Percentiles rank a stretch among this genome's conserved stretches.
Evolutionary conservation across 2,329 filamentous ascomycete species (phyloP).

Genomic region (Fragosphaeria purpurea): DNA sequence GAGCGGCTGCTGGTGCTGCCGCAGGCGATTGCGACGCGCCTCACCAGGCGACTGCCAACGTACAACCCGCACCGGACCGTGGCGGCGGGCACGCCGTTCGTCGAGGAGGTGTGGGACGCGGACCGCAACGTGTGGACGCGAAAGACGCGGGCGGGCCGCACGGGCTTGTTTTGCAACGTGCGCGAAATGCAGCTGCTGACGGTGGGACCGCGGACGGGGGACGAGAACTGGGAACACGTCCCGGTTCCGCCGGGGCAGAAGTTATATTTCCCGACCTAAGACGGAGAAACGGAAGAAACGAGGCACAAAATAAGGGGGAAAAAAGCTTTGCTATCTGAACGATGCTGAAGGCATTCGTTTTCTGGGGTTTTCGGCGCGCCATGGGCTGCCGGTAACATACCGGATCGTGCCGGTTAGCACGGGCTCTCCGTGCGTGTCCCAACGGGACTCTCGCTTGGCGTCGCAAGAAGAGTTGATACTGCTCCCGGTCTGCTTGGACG

Average conservation of each 20-base stretch:
- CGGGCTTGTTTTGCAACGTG: constrained; percentile 46
- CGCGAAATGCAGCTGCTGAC: constrained; percentile 35
- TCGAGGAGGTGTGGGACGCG: constrained; percentile 38
- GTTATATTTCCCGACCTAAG: constrained; percentile 19
- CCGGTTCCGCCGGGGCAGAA: constrained; percentile 24
- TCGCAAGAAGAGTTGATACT: too few species aligned
- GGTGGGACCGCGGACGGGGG: constrained; percentile 17
- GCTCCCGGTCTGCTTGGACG: too few species aligned
- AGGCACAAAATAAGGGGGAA: too few species aligned
- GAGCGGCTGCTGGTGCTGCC: constrained; percentile 40
- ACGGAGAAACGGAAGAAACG: not conserved
- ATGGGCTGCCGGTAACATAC: too few species aligned
- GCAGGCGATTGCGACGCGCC: constrained; percentile 33
- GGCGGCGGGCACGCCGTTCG: constrained; percentile 43
- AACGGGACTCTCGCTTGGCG: too few species aligned
- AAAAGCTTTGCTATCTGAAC: too few species aligned
- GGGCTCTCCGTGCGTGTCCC: too few species aligned
- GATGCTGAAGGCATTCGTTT: not conserved
- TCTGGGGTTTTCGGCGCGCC: not conserved
- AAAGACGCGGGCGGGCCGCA: constrained; percentile 33
- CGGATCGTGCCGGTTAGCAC: too few species aligned
- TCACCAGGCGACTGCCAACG: constrained; percentile 32
- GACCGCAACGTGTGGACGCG: constrained; percentile 27
- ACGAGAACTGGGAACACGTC: constrained; percentile 26
- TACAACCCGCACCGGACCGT: constrained; percentile 54